phyloP scores from a whole-genome alignment of 257 asterid genomes.

The Agastache rugosa region DNA sequence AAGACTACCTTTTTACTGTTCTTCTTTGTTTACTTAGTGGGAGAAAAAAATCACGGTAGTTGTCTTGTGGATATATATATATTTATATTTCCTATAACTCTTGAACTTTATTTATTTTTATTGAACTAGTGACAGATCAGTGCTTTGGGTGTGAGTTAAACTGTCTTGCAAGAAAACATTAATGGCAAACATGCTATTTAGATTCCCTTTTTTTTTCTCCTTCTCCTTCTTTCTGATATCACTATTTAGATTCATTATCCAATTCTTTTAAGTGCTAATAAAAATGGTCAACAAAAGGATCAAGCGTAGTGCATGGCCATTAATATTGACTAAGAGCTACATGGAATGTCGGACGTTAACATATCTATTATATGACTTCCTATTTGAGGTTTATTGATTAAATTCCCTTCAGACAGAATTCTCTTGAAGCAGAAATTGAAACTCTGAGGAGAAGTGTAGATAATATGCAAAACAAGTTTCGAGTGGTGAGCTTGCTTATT shows the following conservation, averaged over 20 bases:
- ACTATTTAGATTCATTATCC: background rate
- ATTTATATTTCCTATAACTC: no score
- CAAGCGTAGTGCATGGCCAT: background rate
- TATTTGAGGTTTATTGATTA: conserved; percentile 46
- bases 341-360: conserved; percentile 7
- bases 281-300: conserved; percentile 9
- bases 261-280: conserved; percentile 12
- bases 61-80: no score
- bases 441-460: conserved; percentile 64
- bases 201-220: background rate
- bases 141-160: background rate
- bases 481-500: conserved; percentile 56
- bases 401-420: conserved; percentile 82
- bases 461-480: conserved; percentile 74
- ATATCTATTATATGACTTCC: conserved; percentile 22
- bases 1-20: background rate
- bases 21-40: background rate
- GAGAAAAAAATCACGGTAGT: no score
- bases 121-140: background rate
- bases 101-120: no score
- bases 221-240: no score
- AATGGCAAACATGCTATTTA: background rate
- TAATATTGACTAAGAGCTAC: conserved; percentile 16
- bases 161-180: no score
- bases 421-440: conserved; percentile 82